Evolutionary conservation across 371 early-diverging fungal genomes (phyloP), one percentile per base, ranked within the genome.

Genomic region (Nosema muscidifuracis): DNA sequence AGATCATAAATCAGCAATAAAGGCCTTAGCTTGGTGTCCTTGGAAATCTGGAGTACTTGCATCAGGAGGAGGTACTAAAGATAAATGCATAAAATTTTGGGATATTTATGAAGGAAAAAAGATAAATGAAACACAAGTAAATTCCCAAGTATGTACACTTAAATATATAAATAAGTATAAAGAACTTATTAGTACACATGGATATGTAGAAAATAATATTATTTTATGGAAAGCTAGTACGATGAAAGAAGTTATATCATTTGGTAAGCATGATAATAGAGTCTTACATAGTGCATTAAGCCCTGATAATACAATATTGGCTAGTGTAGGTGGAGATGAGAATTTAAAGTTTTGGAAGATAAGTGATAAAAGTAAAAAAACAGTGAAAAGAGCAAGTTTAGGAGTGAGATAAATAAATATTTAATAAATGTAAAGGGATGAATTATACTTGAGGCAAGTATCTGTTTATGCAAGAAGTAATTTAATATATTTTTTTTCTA

Each of bases 11-110:
- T 93, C 95, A 0, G 93, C 93, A 2, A 87, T 90, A 58, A 87
- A 92, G 88, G 97, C 97, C 0, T 73, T 97, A 28, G 92, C 92
- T 2, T 97, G 97, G 97, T 93, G 94, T 79, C 97, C 97, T n/a
- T 94, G 93, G 93, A 89, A 89, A 68, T 84, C 82, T 20, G 88
- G 89, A 65, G 74, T 92, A 28, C 85, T 97, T 22, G 95, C 94
- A 1, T 89, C 92, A 0, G 98, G 98, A 40, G 98, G 98, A 58
- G 98, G 98, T 30, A 85, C 91, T 2, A 83, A 87, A 73, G 97
- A 97, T 76, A 87, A 88, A 55, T 87, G 87, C 20, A 91, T 97
- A 44, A 89, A 89, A 78, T 90, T 95, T 65, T 96, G 97, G 97
- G 92, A 97, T 82, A 85, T 89, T 2, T 85, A 87, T 0, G 89